Evolutionary conservation across 1,139 yeast species (phyloP).

Genomic region (Hyphopichia pseudoburtonii): DNA sequence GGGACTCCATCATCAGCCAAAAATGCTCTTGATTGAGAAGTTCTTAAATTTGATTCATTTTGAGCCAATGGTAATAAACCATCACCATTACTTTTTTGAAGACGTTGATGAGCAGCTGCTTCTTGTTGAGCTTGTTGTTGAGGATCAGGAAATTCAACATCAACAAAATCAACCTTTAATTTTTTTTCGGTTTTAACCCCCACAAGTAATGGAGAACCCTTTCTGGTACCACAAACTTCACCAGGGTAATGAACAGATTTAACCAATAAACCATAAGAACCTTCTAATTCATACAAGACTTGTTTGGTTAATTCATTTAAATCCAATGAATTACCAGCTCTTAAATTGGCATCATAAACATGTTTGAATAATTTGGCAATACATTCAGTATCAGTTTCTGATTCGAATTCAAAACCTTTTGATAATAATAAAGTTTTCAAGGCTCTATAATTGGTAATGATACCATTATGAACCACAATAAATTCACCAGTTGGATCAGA

Average conservation of each 20-base stretch:
- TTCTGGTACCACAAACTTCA: slow-evolving; percentile 95
- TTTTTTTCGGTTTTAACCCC: slow-evolving; percentile 96
- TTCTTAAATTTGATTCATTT: slow-evolving; percentile 62
- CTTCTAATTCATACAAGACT: slow-evolving; percentile 90
- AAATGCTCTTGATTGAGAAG: slow-evolving; percentile 91
- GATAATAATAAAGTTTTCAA: slow-evolving; percentile 75
- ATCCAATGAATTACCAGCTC: slow-evolving; percentile 54
- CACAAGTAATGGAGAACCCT: slow-evolving; percentile 94
- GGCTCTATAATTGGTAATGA: slow-evolving; percentile 92
- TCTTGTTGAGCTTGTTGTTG: slow-evolving; percentile 16
- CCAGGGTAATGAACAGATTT: slow-evolving; percentile 92
- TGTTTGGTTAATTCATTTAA: slow-evolving; percentile 91
- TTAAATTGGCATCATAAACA: slow-evolving; percentile 75
- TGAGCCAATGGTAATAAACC: slow-evolving; percentile 38
- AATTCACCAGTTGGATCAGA: slow-evolving; percentile 84
- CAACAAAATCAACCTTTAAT: slow-evolving; percentile 96
- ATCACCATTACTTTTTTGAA: not conserved
- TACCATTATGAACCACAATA: slow-evolving; percentile 95
- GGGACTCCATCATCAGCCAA: slow-evolving; percentile 89
- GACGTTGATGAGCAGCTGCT: slow-evolving; percentile 10
- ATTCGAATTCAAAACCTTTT: slow-evolving; percentile 82
- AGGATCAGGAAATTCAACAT: slow-evolving; percentile 89
- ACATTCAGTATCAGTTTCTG: slow-evolving; percentile 97
- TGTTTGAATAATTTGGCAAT: slow-evolving; percentile 95
- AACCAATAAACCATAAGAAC: slow-evolving; percentile 94